phyloP scores from a whole-genome alignment of 371 early-diverging fungal species.

The Circinella minor region DNA sequence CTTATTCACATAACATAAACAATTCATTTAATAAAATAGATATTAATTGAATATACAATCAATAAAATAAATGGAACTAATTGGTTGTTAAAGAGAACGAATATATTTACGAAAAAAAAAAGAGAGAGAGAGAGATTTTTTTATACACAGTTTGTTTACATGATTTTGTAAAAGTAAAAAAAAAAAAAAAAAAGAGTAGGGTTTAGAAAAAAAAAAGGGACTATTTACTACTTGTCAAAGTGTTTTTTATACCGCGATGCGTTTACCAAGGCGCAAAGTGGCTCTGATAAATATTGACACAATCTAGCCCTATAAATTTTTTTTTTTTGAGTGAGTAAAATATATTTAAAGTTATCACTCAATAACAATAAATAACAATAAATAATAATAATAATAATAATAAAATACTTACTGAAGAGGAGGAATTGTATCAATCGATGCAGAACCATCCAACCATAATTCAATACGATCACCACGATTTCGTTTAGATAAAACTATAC shows the following conservation, averaged over 20 bases:
- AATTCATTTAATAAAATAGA: too few species aligned
- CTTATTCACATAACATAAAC: too few species aligned
- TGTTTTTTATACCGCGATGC: slow-evolving; percentile 60
- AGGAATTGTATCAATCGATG: slow-evolving; percentile 23
- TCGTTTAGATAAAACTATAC: slow-evolving; percentile 49
- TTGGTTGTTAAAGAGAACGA: not conserved
- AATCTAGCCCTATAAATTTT: slow-evolving; percentile 27
- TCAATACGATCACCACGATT: slow-evolving; percentile 63
- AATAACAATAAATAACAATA: slow-evolving; percentile 17
- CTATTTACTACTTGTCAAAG: slow-evolving; percentile 26
- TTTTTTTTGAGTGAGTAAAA: too few species aligned
- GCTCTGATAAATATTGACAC: slow-evolving; percentile 30
- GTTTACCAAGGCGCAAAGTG: slow-evolving; percentile 35
- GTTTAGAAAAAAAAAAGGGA: not conserved
- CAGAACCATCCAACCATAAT: slow-evolving; percentile 51
- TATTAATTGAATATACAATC: too few species aligned
- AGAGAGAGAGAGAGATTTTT: not conserved
- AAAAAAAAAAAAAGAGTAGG: not conserved
- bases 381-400: slow-evolving; percentile 12
- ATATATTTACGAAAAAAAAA: not conserved
- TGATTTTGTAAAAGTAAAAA: not conserved
- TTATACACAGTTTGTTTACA: slow-evolving; percentile 7
- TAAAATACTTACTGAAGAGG: slow-evolving; percentile 32
- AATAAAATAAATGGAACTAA: too few species aligned
- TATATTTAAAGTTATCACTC: slow-evolving; percentile 13